These are phyloP conservation scores for Protea cynaroides DNA, from an alignment of 164 flowering plant species.

Conservation along the genomic window DNA sequence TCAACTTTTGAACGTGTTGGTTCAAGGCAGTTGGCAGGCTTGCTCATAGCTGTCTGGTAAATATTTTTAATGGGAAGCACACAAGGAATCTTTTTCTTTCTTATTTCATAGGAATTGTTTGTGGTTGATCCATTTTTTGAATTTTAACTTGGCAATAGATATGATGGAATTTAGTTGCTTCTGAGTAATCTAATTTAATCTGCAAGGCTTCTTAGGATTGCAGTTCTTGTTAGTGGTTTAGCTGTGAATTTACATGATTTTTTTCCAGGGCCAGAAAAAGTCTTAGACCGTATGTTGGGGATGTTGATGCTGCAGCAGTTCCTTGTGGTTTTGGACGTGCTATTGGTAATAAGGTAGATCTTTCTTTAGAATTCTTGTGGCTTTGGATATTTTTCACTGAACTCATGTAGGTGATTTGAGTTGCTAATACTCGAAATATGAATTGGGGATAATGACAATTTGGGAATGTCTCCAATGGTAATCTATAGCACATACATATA, in stretches of 20 bases:
- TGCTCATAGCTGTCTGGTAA: constrained; percentile 88
- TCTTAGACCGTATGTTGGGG: constrained; percentile 72
- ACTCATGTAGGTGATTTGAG: no score
- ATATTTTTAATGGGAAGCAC: constrained; percentile 10
- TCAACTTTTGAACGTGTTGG: constrained; percentile 81
- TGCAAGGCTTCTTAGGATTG: constrained; percentile 1
- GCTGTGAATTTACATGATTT: constrained; percentile 4
- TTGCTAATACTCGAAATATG: no score
- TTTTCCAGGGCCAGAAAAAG: constrained; percentile 68
- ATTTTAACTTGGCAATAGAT: not conserved
- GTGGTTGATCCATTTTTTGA: not conserved
- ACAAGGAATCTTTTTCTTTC: constrained; percentile 1
- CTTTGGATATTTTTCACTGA: no score
- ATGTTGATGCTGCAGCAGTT: constrained; percentile 92
- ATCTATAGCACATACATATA: not conserved
- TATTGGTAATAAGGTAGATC: constrained; percentile 88
- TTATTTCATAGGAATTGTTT: no score
- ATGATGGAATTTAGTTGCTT: not conserved
- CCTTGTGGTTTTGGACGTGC: constrained; percentile 99
- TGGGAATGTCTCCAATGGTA: no score
- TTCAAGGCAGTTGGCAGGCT: constrained; percentile 93
- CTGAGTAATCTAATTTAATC: not conserved
- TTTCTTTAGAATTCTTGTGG: not conserved
- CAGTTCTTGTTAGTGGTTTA: not conserved
- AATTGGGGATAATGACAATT: no score